These are phyloP conservation scores for Corymbia maculata DNA, from an alignment of 345 rosid genomes.

Conservation along the genomic window DNA sequence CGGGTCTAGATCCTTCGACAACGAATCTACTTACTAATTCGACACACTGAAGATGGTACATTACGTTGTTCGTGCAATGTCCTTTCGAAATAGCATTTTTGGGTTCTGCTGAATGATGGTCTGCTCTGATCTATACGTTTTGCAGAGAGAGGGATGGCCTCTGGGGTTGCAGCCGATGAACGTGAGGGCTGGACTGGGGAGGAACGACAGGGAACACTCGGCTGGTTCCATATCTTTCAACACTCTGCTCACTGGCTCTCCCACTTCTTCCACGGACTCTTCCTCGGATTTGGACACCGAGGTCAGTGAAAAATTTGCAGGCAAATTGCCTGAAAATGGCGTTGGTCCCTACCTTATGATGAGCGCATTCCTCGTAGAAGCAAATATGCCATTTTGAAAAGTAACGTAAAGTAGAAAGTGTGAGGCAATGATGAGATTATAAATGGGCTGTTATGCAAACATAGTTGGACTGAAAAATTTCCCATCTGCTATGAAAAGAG, in stretches of 20 bases:
- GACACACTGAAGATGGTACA: not conserved
- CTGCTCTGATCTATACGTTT: not conserved
- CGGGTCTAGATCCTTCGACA: not conserved
- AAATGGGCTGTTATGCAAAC: not conserved
- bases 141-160: constrained; percentile 47
- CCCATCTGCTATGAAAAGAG: not conserved
- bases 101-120: not conserved
- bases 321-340: not conserved
- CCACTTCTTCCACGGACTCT: constrained; percentile 27
- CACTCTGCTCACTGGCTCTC: constrained; percentile 34
- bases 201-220: constrained; percentile 15
- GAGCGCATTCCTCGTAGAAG: not conserved
- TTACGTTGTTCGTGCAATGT: not conserved
- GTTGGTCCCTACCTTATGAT: not conserved
- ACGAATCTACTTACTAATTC: not conserved
- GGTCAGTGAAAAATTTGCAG: constrained; percentile 23
- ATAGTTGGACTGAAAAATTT: not conserved
- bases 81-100: not conserved
- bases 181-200: constrained; percentile 12
- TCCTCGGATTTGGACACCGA: constrained; percentile 52
- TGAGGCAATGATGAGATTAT: not conserved
- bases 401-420: not conserved
- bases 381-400: not conserved
- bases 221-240: constrained; percentile 34
- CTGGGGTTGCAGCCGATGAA: constrained; percentile 37